Conservation (phyloP, 768 basidiomycete species). For the Amanita pallidorosea region DNA sequence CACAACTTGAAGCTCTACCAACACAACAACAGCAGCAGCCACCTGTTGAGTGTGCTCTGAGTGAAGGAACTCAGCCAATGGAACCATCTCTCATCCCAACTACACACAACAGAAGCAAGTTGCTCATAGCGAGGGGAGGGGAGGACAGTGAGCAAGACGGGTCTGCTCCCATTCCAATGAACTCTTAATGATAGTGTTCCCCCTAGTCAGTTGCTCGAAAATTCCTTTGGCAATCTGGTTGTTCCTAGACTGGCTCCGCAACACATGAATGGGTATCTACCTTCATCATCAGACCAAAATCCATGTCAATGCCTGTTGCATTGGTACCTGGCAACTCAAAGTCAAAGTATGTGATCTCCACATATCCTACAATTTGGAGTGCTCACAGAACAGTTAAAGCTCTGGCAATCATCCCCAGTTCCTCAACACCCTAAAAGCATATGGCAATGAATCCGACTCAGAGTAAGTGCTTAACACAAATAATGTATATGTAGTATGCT, state of each 20-base stretch:
- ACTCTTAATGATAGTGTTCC: not conserved
- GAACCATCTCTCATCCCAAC: not conserved
- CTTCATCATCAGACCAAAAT: not conserved
- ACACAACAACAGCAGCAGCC: not conserved
- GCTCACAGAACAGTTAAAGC: too few species aligned
- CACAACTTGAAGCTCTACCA: not conserved
- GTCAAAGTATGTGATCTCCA: too few species aligned
- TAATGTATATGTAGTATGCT: too few species aligned
- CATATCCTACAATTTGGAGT: too few species aligned
- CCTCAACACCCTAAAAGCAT: too few species aligned
- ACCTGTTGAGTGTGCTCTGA: not conserved
- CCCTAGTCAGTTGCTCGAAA: slow-evolving; percentile 8
- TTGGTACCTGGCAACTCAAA: too few species aligned
- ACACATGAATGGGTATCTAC: not conserved
- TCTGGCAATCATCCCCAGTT: too few species aligned
- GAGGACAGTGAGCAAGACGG: not conserved
- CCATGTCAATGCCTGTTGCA: not conserved
- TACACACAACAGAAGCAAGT: not conserved
- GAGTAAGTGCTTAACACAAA: not conserved
- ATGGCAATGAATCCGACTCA: not conserved
- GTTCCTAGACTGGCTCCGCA: slow-evolving; percentile 13
- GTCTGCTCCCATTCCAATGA: not conserved
- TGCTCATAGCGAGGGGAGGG: not conserved
- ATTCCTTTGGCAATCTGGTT: slow-evolving; percentile 17
- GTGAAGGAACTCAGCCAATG: not conserved